phyloP scores from a whole-genome alignment of 768 basidiomycete species.

The Boletus sp. region DNA sequence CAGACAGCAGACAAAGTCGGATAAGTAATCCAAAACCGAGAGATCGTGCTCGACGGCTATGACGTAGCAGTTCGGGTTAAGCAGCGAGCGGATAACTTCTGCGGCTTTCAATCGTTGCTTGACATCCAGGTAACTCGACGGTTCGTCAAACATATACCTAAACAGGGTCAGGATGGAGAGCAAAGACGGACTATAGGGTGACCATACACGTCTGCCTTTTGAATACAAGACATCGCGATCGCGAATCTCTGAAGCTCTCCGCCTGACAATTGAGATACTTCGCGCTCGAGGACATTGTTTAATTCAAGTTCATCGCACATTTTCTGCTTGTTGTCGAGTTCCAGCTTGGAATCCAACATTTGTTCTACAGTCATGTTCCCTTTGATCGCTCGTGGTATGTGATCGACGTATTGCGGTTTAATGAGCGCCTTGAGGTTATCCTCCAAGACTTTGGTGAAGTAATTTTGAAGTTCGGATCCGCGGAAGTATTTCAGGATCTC shows the following conservation, averaged over 20 bases:
- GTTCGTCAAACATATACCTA: constrained; percentile 99
- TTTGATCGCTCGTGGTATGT: constrained; percentile 96
- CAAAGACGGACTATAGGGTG: not conserved
- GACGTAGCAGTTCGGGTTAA: constrained; percentile 83
- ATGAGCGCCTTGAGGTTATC: constrained; percentile 98
- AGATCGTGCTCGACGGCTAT: constrained; percentile 99
- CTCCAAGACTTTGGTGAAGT: constrained; percentile 98
- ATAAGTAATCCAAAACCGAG: constrained; percentile 96
- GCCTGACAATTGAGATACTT: constrained; percentile 84
- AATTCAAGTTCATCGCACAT: constrained; percentile 88
- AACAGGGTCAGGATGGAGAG: constrained; percentile 3
- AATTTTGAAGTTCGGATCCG: constrained; percentile 98
- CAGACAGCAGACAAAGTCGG: constrained; percentile 96
- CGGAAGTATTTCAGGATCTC: constrained; percentile 98
- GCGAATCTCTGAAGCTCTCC: constrained; percentile 98
- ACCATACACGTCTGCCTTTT: constrained; percentile 90
- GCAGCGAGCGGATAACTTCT: constrained; percentile 86
- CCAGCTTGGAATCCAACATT: constrained; percentile 91
- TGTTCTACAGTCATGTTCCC: constrained; percentile 78
- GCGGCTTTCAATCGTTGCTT: constrained; percentile 94
- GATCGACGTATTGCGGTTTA: constrained; percentile 99
- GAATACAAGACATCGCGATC: constrained; percentile 95
- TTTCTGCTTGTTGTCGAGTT: constrained; percentile 82
- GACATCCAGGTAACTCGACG: constrained; percentile 96
- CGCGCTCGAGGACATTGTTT: constrained; percentile 79